These are phyloP conservation scores for Debaryomyces coudertii DNA, from an alignment of 1,139 yeast genomes.

Conservation along the genomic window DNA sequence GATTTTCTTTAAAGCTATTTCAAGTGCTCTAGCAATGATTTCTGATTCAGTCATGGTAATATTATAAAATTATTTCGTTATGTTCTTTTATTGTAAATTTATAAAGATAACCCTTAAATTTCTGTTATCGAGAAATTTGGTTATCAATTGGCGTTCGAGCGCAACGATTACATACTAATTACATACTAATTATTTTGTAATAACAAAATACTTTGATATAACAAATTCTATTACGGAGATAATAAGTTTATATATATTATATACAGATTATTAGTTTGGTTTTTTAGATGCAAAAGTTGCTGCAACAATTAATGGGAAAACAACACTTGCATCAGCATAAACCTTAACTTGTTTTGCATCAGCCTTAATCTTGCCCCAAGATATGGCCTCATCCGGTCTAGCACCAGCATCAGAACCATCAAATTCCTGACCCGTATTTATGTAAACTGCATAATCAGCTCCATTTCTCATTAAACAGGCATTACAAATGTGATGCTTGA, in stretches of 20 bases:
- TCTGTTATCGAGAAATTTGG: constrained; percentile 2
- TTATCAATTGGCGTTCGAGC: neutral
- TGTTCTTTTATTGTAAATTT: neutral
- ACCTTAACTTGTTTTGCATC: constrained; percentile 91
- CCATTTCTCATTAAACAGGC: constrained; percentile 99
- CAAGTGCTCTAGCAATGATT: constrained; percentile 7
- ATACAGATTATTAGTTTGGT: constrained; percentile 22
- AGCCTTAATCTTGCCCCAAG: constrained; percentile 98
- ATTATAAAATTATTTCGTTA: neutral
- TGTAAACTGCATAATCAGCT: constrained; percentile 95
- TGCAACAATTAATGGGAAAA: constrained; percentile 94
- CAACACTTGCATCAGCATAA: constrained; percentile 94
- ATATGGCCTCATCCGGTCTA: constrained; percentile 96
- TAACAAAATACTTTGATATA: neutral
- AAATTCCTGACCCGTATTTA: constrained; percentile 97
- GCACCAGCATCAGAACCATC: constrained; percentile 99
- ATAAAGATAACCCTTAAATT: constrained; percentile 3
- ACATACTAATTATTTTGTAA: neutral
- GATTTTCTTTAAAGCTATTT: constrained; percentile 7
- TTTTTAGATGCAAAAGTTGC: constrained; percentile 81
- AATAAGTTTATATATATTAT: constrained; percentile 5
- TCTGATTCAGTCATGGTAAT: constrained; percentile 9
- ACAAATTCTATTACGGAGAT: neutral
- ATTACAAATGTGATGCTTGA: constrained; percentile 96
- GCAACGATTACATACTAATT: neutral